A percentile compares a stretch with the other conserved stretches of the same genome.
phyloP scores from a whole-genome alignment of 345 rosid species.

The Salix dunnii region DNA sequence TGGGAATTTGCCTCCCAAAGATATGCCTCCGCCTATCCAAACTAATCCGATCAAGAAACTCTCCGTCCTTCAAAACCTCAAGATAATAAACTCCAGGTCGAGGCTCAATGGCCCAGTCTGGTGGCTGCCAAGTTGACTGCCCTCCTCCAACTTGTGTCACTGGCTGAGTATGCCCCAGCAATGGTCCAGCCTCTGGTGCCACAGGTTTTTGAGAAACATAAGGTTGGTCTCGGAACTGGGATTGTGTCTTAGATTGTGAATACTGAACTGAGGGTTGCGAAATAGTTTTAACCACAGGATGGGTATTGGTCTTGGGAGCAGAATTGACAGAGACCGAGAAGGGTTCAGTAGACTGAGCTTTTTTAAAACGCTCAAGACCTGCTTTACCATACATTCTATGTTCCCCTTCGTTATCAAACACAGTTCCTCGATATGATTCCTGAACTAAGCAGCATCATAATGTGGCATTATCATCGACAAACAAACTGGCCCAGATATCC shows the following conservation, averaged over 20 bases:
- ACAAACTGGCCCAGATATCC: neutral
- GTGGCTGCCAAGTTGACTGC: constrained; percentile 87
- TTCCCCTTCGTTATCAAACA: neutral
- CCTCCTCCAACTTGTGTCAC: constrained; percentile 70
- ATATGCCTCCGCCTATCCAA: constrained; percentile 71
- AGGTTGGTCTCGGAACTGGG: constrained; percentile 25
- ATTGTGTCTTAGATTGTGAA: constrained; percentile 27
- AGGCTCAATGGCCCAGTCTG: constrained; percentile 96
- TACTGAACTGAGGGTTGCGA: constrained; percentile 23
- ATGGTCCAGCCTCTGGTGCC: constrained; percentile 38
- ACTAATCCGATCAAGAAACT: constrained; percentile 70
- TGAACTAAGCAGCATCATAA: neutral
- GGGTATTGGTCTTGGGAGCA: constrained; percentile 30
- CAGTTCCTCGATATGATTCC: neutral
- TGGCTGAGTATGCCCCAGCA: constrained; percentile 44
- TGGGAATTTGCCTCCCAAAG: constrained; percentile 80
- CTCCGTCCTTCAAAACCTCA: constrained; percentile 83
- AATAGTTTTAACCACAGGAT: constrained; percentile 24
- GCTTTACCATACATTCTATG: constrained; percentile 80
- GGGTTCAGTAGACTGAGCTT: constrained; percentile 84
- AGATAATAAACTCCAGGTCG: constrained; percentile 79
- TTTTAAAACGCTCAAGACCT: constrained; percentile 85
- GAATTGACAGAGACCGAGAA: constrained; percentile 65
- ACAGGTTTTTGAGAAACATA: constrained; percentile 29
- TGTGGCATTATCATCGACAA: neutral